phyloP scores from a whole-genome alignment of 1,139 yeast genomes.

The Petasospora fabianii region DNA sequence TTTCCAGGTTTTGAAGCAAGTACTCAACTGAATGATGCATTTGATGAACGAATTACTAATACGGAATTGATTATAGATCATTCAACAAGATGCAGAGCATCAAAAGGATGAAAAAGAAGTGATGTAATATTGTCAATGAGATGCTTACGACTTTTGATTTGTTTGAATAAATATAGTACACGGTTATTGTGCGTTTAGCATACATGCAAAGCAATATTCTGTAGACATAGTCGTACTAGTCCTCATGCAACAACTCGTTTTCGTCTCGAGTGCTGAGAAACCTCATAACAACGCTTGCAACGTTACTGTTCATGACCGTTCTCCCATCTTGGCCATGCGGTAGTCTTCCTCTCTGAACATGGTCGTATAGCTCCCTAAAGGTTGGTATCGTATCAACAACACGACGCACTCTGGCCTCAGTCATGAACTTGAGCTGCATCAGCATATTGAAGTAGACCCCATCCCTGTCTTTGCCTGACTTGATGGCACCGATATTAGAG shows the following conservation, averaged over 20 bases:
- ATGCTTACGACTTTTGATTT: too few species aligned
- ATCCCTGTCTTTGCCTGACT: constrained; percentile 47
- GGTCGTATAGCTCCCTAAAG: constrained; percentile 36
- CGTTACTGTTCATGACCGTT: constrained; percentile 36
- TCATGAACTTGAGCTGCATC: constrained; percentile 54
- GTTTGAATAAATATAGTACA: too few species aligned
- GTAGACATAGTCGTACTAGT: background rate
- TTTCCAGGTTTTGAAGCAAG: constrained; percentile 46
- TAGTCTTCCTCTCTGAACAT: constrained; percentile 27
- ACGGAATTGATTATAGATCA: constrained; percentile 33
- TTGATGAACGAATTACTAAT: constrained; percentile 6
- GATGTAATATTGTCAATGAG: background rate
- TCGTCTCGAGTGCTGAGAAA: constrained; percentile 52
- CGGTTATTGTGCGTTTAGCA: too few species aligned
- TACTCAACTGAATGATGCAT: constrained; percentile 21
- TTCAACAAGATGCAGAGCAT: constrained; percentile 37
- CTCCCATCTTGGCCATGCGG: constrained; percentile 34
- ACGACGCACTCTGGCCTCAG: constrained; percentile 36
- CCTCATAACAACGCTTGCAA: constrained; percentile 43
- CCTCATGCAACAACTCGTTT: constrained; percentile 32
- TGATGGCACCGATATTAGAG: constrained; percentile 51
- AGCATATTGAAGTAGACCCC: constrained; percentile 48
- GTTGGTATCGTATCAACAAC: constrained; percentile 36
- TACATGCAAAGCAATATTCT: too few species aligned
- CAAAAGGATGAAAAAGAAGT: constrained; percentile 25